A percentile compares a stretch with the other conserved stretches of the same genome.
Conservation (phyloP, 495 filamentous ascomycete species). For the Umbilicaria muhlenbergii region DNA sequence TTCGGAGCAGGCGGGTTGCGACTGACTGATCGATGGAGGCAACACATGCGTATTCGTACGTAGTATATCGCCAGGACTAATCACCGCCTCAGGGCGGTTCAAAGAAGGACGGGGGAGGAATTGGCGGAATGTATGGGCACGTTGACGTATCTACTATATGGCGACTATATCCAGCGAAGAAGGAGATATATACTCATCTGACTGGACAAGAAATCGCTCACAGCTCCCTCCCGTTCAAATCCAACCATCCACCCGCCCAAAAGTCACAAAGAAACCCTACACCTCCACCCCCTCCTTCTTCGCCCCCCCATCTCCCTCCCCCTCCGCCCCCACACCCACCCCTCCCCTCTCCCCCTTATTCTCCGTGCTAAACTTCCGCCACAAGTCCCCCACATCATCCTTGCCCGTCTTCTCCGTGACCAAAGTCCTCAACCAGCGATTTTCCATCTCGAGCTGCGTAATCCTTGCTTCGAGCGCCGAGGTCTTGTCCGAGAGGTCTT, state of each 20-base stretch:
- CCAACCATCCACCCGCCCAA: conserved; percentile 9
- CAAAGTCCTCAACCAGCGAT: conserved; percentile 89
- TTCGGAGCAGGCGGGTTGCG: too few relatives aligned
- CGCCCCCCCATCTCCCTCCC: not conserved
- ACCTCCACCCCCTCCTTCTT: conserved; percentile 14
- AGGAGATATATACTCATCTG: too few relatives aligned
- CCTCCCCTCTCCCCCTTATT: not conserved
- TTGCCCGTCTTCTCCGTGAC: conserved; percentile 76
- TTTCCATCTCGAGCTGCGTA: conserved; percentile 81
- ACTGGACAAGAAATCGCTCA: too few relatives aligned
- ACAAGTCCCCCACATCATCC: conserved; percentile 19
- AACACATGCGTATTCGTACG: too few relatives aligned
- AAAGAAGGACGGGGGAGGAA: too few relatives aligned
- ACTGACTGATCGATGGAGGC: too few relatives aligned
- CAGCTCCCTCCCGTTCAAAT: not conserved
- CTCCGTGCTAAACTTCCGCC: not conserved
- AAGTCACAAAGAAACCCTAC: conserved; percentile 18
- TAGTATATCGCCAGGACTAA: too few relatives aligned
- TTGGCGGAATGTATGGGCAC: too few relatives aligned
- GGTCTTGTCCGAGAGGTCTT: conserved; percentile 82
- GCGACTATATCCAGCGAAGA: too few relatives aligned
- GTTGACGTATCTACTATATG: not conserved
- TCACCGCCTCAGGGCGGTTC: too few relatives aligned
- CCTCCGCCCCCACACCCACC: not conserved
- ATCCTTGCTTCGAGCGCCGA: conserved; percentile 64